phyloP scores from a whole-genome alignment of 768 basidiomycete species.

The Epithele typhae region DNA sequence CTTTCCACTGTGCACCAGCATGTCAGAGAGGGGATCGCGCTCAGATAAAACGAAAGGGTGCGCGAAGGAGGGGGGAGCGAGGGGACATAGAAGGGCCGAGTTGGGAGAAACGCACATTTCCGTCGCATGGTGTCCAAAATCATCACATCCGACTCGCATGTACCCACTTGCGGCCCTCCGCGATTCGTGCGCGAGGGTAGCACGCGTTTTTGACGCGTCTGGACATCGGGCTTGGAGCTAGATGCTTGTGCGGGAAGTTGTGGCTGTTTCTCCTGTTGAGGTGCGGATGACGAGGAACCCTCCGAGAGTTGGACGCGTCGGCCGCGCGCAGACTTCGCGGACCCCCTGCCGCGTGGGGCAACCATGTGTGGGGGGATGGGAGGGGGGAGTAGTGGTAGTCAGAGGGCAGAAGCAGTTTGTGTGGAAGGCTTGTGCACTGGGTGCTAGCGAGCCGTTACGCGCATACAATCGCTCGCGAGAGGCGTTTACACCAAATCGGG shows the following conservation, averaged over 20 bases:
- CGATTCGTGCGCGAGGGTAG: slow-evolving; percentile 78
- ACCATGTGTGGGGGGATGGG: slow-evolving; percentile 1
- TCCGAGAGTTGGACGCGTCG: slow-evolving; percentile 5
- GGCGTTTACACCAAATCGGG: slow-evolving; percentile 6
- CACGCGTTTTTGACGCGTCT: slow-evolving; percentile 66
- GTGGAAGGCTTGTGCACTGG: too few species aligned
- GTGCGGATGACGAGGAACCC: slow-evolving; percentile 10
- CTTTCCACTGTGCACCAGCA: slow-evolving; percentile 50
- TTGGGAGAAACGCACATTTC: slow-evolving; percentile 52
- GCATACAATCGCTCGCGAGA: slow-evolving; percentile 7
- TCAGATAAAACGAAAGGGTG: neutral
- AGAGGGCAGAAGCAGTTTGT: too few species aligned
- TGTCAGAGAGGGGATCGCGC: neutral
- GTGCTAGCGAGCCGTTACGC: too few species aligned
- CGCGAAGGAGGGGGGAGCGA: neutral
- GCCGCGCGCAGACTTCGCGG: slow-evolving; percentile 13
- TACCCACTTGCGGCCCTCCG: slow-evolving; percentile 78
- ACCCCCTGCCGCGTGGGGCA: slow-evolving; percentile 3
- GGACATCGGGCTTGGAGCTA: slow-evolving; percentile 10
- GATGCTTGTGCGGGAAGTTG: slow-evolving; percentile 5
- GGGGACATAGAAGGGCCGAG: neutral
- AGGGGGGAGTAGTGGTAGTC: neutral
- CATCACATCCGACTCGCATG: slow-evolving; percentile 74
- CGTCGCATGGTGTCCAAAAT: slow-evolving; percentile 78
- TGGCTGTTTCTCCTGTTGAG: slow-evolving; percentile 1